Conservation (phyloP, 2,329 filamentous ascomycete species). For the Cylindrodendrum hubeiense region DNA sequence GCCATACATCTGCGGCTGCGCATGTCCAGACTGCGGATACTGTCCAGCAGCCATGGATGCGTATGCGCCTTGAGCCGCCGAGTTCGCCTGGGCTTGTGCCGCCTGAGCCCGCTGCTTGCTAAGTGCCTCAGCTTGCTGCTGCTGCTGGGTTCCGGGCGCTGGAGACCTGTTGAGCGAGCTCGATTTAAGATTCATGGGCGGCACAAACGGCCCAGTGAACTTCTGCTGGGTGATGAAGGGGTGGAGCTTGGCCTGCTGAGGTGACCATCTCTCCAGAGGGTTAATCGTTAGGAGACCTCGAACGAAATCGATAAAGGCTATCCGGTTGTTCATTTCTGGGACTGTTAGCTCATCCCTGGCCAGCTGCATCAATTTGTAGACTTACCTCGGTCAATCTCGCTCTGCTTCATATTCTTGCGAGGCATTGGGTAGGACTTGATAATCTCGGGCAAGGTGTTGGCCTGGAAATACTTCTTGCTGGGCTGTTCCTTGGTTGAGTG, state of each 20-base stretch:
- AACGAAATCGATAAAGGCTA: conserved; percentile 98
- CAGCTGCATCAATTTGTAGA: neutral
- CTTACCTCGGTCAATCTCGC: conserved; percentile 93
- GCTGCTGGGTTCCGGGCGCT: conserved; percentile 93
- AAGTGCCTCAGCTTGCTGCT: conserved; percentile 92
- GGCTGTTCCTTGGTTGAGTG: conserved; percentile 98
- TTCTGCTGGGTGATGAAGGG: conserved; percentile 99
- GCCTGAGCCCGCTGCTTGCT: conserved; percentile 89
- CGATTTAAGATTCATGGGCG: conserved; percentile 95
- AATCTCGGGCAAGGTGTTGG: conserved; percentile 93
- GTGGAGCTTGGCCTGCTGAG: conserved; percentile 95
- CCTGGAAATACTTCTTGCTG: conserved; percentile 99
- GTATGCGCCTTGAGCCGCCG: conserved; percentile 77
- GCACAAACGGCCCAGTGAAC: conserved; percentile 95
- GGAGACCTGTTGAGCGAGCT: conserved; percentile 88
- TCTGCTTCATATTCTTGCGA: conserved; percentile 98
- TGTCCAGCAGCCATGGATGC: conserved; percentile 60
- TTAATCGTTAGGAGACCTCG: conserved; percentile 94
- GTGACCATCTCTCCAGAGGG: conserved; percentile 96
- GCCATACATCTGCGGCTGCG: conserved; percentile 79
- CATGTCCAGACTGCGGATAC: conserved; percentile 60
- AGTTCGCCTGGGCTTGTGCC: conserved; percentile 77
- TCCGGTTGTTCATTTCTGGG: conserved; percentile 96
- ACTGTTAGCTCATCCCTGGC: conserved; percentile 33
- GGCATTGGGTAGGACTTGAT: conserved; percentile 99